Evolutionary conservation across 2,329 filamentous ascomycete genomes (phyloP).

Genomic region (Fusarium coicis): DNA sequence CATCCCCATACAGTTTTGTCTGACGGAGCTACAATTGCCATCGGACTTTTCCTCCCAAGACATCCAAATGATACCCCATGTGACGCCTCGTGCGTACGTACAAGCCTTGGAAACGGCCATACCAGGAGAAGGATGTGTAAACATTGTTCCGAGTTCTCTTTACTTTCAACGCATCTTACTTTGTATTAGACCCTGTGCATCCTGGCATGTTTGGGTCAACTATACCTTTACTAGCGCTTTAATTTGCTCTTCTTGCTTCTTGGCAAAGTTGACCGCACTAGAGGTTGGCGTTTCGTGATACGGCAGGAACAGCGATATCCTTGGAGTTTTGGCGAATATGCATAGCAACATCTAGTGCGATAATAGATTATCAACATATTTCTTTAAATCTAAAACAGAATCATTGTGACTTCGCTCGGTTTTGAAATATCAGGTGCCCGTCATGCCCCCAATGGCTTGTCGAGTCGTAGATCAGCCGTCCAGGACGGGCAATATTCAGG

Average conservation of each 20-base stretch:
- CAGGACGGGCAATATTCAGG: background rate
- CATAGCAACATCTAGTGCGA: conserved; percentile 26
- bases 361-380: conserved; percentile 16
- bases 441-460: background rate
- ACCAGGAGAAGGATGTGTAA: conserved; percentile 17
- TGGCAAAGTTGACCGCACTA: conserved; percentile 34
- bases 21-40: conserved; percentile 37
- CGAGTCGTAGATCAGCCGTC: background rate
- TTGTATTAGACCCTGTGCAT: conserved; percentile 19
- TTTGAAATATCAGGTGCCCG: background rate
- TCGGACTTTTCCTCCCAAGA: conserved; percentile 32
- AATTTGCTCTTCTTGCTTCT: conserved; percentile 28
- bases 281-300: conserved; percentile 38
- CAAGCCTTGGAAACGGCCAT: conserved; percentile 31
- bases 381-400: background rate
- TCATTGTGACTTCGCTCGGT: background rate
- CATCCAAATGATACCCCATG: conserved; percentile 44
- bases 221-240: background rate
- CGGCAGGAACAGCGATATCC: conserved; percentile 22
- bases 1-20: conserved; percentile 15
- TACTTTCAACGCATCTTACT: conserved; percentile 2
- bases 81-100: conserved; percentile 26
- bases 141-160: conserved; percentile 13
- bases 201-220: conserved; percentile 13
- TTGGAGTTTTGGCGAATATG: conserved; percentile 30